Percentiles rank a stretch among this genome's conserved stretches.
Evolutionary conservation across 352 stramenopile genomes (phyloP).

Genomic region (Phytophthora pluvialis): DNA sequence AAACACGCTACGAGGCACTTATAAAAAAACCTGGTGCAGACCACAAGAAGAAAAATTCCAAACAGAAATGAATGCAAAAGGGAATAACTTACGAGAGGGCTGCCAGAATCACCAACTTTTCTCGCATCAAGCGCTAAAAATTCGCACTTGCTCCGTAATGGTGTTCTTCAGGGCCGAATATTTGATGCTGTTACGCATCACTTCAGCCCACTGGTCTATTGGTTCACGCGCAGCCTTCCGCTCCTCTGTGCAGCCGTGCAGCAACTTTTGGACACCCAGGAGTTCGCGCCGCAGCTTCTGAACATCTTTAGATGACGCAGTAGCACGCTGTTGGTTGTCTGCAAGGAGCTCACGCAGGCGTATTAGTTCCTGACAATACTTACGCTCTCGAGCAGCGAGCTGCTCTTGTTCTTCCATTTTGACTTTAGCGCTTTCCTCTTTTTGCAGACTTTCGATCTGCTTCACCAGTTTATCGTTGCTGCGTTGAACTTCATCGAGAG

Average conservation of each 20-base stretch:
- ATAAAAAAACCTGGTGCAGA: slow-evolving; percentile 3
- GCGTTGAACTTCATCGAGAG: slow-evolving; percentile 10
- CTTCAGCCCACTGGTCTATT: slow-evolving; percentile 28
- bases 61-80: slow-evolving; percentile 9
- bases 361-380: slow-evolving; percentile 47
- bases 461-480: slow-evolving; percentile 26
- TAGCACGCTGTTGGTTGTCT: slow-evolving; percentile 52
- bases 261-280: slow-evolving; percentile 48
- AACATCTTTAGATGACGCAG: slow-evolving; percentile 57
- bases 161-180: slow-evolving; percentile 44
- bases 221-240: neutral
- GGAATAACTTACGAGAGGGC: slow-evolving; percentile 10
- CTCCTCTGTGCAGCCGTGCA: slow-evolving; percentile 44
- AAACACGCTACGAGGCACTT: slow-evolving; percentile 60
- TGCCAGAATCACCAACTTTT: neutral
- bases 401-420: slow-evolving; percentile 34
- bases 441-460: slow-evolving; percentile 21
- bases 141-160: slow-evolving; percentile 55
- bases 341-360: slow-evolving; percentile 56
- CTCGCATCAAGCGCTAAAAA: slow-evolving; percentile 21
- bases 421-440: slow-evolving; percentile 7
- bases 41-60: slow-evolving; percentile 13
- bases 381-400: slow-evolving; percentile 23
- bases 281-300: slow-evolving; percentile 60
- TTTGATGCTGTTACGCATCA: slow-evolving; percentile 27